Evolutionary conservation across 768 basidiomycete genomes (phyloP).

Genomic region (Agaricus sinodeliciosus): DNA sequence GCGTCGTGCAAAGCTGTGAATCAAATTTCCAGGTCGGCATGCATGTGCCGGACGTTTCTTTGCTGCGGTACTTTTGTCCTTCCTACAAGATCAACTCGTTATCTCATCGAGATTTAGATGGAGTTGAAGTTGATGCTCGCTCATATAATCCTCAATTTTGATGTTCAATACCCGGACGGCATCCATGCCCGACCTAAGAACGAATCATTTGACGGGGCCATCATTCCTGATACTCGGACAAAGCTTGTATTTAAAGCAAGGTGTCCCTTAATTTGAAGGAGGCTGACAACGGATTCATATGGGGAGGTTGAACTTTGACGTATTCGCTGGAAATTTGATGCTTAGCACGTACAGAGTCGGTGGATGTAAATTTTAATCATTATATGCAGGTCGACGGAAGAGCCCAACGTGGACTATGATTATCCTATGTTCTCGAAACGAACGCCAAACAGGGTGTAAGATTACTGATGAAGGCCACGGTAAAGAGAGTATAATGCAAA

Average conservation of each 20-base stretch:
- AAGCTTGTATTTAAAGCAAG: slow-evolving; percentile 24
- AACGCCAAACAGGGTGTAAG: neutral
- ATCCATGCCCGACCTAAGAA: slow-evolving; percentile 22
- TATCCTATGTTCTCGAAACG: neutral
- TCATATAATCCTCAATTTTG: slow-evolving; percentile 28
- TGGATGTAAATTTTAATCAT: neutral
- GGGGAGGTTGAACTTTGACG: neutral
- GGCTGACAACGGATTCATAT: neutral
- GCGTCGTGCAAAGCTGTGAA: neutral
- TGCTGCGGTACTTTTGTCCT: slow-evolving; percentile 21
- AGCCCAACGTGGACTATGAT: too few relatives aligned
- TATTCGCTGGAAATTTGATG: too few relatives aligned
- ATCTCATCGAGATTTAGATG: slow-evolving; percentile 18
- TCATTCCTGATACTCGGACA: slow-evolving; percentile 27
- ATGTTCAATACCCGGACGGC: slow-evolving; percentile 21
- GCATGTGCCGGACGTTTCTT: slow-evolving; percentile 32
- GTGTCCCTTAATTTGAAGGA: neutral
- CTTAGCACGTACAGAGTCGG: too few relatives aligned
- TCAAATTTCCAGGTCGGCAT: slow-evolving; percentile 22
- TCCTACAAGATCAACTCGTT: neutral
- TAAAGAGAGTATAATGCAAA: neutral
- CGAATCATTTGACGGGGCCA: slow-evolving; percentile 25
- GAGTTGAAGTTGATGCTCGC: slow-evolving; percentile 31
- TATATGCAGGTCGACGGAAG: neutral
- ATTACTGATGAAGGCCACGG: neutral